These are phyloP conservation scores for Phaffomyces thermotolerans DNA, from an alignment of 805 yeast genomes.

Conservation along the genomic window DNA sequence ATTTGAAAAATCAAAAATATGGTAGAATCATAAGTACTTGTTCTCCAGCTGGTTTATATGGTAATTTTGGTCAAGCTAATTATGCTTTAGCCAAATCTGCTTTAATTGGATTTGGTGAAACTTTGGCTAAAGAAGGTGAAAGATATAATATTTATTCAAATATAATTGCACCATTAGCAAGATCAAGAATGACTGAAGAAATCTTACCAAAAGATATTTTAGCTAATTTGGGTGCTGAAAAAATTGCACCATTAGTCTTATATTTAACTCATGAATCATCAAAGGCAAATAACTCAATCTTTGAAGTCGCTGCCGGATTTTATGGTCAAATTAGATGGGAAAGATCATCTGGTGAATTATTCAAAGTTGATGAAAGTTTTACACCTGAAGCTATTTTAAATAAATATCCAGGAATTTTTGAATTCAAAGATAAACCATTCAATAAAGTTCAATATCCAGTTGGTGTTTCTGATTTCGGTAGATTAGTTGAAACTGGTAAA, in stretches of 20 bases:
- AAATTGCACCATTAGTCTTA: conserved; percentile 86
- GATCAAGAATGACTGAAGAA: conserved; percentile 92
- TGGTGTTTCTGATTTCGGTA: conserved; percentile 63
- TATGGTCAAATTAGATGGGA: conserved; percentile 93
- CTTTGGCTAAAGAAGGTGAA: conserved; percentile 89
- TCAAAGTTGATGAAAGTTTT: conserved; percentile 68
- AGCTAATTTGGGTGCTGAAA: conserved; percentile 75
- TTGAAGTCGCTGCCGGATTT: conserved; percentile 92
- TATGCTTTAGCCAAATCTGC: conserved; percentile 92
- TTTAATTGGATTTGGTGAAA: conserved; percentile 85
- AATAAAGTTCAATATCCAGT: conserved; percentile 58
- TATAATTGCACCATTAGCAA: conserved; percentile 90
- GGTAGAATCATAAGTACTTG: conserved; percentile 93
- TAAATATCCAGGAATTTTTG: conserved; percentile 54
- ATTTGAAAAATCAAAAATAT: conserved; percentile 72
- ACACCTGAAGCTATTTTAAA: conserved; percentile 81
- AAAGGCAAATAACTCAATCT: conserved; percentile 65
- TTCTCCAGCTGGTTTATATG: conserved; percentile 95
- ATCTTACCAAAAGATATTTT: conserved; percentile 81
- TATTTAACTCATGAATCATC: conserved; percentile 64
- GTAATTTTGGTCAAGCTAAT: conserved; percentile 95
- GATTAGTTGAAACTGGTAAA: conserved; percentile 45
- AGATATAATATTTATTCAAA: conserved; percentile 79
- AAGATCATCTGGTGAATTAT: conserved; percentile 77
- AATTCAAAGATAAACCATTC: conserved; percentile 53